Evolutionary conservation across 441 rosid genomes (phyloP).

Genomic region (Cnidoscolus chayamansa): DNA sequence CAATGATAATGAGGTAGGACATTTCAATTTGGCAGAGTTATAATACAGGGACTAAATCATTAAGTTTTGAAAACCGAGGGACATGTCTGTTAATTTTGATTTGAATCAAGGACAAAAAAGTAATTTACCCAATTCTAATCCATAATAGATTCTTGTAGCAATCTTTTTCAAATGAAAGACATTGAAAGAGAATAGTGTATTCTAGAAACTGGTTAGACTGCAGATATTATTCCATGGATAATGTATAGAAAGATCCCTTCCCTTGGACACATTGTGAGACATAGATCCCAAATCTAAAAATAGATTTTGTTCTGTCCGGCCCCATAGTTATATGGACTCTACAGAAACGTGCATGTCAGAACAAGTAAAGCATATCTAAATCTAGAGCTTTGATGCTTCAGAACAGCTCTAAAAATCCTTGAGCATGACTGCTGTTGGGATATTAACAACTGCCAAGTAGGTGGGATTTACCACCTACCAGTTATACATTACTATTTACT

Average conservation of each 20-base stretch:
- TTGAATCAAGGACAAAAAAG: no score
- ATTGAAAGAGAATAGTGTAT: conserved; percentile 9
- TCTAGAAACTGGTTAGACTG: not conserved
- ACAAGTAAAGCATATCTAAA: not conserved
- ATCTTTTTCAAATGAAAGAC: conserved; percentile 10
- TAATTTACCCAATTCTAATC: not conserved
- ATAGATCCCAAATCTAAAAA: conserved; percentile 11
- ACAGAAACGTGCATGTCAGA: not conserved
- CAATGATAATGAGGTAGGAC: no score
- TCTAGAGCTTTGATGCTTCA: not conserved
- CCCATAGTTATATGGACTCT: not conserved
- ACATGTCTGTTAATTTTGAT: no score
- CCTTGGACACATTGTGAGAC: conserved; percentile 10
- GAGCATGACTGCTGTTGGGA: no score
- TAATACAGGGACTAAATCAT: no score
- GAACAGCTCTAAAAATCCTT: not conserved
- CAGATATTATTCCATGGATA: conserved; percentile 11
- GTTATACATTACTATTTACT: not conserved
- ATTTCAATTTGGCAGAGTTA: no score
- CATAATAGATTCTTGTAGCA: not conserved
- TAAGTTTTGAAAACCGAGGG: no score
- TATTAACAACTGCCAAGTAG: not conserved
- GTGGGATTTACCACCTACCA: conserved; percentile 5
- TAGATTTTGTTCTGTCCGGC: not conserved
- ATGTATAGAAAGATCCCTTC: not conserved